A percentile compares a stretch with the other conserved stretches of the same genome.
Conservation (phyloP, 2,329 filamentous ascomycete species). For the Trichophyton benhamiae region DNA sequence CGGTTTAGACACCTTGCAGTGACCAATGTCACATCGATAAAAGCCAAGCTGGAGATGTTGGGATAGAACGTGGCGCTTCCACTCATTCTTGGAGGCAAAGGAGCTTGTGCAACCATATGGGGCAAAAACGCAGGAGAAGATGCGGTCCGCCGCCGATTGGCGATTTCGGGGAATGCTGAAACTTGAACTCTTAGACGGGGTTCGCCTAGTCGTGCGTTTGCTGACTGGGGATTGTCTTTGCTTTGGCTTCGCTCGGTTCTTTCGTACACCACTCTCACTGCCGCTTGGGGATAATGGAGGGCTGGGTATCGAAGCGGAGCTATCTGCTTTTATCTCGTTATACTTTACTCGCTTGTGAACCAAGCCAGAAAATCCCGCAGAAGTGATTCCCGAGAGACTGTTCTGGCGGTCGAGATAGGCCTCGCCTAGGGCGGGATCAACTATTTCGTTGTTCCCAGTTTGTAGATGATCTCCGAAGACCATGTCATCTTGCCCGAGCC, state of each 20-base stretch:
- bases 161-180: background rate
- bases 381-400: background rate
- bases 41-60: constrained; percentile 65
- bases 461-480: constrained; percentile 4
- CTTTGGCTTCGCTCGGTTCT: background rate
- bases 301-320: background rate
- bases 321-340: background rate
- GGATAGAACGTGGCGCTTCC: constrained; percentile 76
- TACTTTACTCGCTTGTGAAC: background rate
- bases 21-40: constrained; percentile 62
- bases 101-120: constrained; percentile 61
- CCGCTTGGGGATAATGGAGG: background rate
- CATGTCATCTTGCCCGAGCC: background rate
- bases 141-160: constrained; percentile 7
- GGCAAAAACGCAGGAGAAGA: constrained; percentile 64
- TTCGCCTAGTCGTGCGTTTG: background rate
- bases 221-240: background rate
- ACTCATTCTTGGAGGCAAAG: constrained; percentile 81
- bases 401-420: background rate
- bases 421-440: background rate
- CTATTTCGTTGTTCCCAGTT: background rate
- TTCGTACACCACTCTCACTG: background rate
- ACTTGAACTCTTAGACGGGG: background rate
- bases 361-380: background rate
- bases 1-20: constrained; percentile 33